Conservation (phyloP, 192 early-diverging fungal genomes). For the Linderina pennispora region DNA sequence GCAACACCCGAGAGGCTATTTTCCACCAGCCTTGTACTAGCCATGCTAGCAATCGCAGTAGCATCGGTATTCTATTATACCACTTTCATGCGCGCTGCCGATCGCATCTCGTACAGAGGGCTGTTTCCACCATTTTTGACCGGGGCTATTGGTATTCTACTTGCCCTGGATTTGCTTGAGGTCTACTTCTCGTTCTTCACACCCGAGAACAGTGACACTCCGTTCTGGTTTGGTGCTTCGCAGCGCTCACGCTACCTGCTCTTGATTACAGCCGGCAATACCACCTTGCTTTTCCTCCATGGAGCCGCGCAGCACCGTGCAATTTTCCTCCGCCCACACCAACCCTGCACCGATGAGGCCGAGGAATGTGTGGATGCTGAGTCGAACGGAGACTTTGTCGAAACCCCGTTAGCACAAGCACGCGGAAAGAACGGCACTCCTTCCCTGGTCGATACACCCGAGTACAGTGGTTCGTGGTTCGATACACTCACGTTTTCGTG, state of each 20-base stretch:
- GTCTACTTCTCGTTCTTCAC: slow-evolving; percentile 31
- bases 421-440: slow-evolving; percentile 6
- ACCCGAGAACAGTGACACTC: slow-evolving; percentile 1
- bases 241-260: slow-evolving; percentile 10
- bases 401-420: slow-evolving; percentile 26
- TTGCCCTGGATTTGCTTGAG: slow-evolving; percentile 2
- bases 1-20: not conserved
- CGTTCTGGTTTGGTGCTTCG: slow-evolving; percentile 14
- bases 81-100: not conserved
- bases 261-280: not conserved
- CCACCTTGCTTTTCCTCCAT: not conserved
- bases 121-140: slow-evolving; percentile 21
- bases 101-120: slow-evolving; percentile 6
- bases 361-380: not conserved
- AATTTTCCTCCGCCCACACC: slow-evolving; percentile 10
- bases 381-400: not conserved
- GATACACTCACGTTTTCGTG: too few relatives aligned
- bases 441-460: too few relatives aligned
- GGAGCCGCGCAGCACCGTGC: slow-evolving; percentile 19
- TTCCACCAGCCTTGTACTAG: not conserved
- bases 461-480: too few relatives aligned
- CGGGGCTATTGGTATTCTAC: slow-evolving; percentile 2
- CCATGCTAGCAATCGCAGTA: not conserved
- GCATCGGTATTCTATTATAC: not conserved
- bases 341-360: not conserved